Conservation (phyloP, 1,284 basidiomycete genomes). For the Irpex sp. region DNA sequence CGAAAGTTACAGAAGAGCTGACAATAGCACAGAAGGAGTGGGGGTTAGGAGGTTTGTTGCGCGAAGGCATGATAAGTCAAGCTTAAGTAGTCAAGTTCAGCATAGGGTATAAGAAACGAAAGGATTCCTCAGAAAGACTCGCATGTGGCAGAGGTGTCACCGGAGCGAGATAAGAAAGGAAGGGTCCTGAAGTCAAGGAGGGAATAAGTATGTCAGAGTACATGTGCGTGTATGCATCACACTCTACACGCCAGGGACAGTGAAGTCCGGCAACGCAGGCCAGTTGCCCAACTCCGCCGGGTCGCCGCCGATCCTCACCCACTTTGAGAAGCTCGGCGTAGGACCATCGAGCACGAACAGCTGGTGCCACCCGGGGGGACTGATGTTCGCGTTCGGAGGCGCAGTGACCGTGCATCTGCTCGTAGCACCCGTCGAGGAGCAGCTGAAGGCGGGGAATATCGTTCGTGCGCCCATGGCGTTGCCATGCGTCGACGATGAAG, state of each 20-base stretch:
- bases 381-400: constrained; percentile 62
- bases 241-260: constrained; percentile 46
- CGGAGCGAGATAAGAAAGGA: too few species aligned
- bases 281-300: constrained; percentile 63
- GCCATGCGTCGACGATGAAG: constrained; percentile 75
- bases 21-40: too few species aligned
- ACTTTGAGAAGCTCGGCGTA: constrained; percentile 66
- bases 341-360: constrained; percentile 71
- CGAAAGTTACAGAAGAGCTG: too few species aligned
- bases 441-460: constrained; percentile 65
- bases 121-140: too few species aligned
- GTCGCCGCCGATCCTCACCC: constrained; percentile 75
- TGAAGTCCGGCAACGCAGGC: constrained; percentile 64
- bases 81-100: too few species aligned
- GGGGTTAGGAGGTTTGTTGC: too few species aligned
- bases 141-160: too few species aligned
- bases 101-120: too few species aligned
- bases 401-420: constrained; percentile 61
- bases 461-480: constrained; percentile 70
- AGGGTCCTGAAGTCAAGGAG: too few species aligned
- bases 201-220: too few species aligned
- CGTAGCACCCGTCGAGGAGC: constrained; percentile 39
- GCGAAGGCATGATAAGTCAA: too few species aligned
- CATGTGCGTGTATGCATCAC: too few species aligned
- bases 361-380: constrained; percentile 75